phyloP scores from a whole-genome alignment of 2,329 filamentous ascomycete genomes.

The Pyricularia sp. region DNA sequence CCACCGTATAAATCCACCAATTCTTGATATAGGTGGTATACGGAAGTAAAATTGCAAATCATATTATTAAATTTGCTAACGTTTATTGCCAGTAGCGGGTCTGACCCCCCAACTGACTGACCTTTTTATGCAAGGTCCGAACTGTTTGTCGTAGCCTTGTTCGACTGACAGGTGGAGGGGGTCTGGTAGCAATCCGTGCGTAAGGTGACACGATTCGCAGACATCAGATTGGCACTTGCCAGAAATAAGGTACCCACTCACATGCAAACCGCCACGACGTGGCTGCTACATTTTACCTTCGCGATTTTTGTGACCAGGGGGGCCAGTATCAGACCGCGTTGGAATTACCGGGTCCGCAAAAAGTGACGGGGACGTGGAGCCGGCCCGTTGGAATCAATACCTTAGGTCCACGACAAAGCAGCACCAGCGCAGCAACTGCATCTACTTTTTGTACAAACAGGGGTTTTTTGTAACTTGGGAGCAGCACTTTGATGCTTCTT shows the following conservation, averaged over 20 bases:
- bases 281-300: background rate
- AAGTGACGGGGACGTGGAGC: background rate
- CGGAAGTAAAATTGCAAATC: background rate
- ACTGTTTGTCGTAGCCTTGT: background rate
- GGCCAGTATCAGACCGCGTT: background rate
- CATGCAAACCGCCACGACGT: background rate
- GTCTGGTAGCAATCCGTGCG: background rate
- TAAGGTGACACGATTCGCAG: background rate
- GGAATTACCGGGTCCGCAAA: background rate
- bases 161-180: background rate
- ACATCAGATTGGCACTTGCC: background rate
- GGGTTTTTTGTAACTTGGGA: background rate
- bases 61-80: background rate
- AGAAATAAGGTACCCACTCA: background rate
- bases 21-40: background rate
- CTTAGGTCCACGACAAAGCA: background rate
- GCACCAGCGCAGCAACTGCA: background rate
- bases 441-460: background rate
- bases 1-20: background rate
- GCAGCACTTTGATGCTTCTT: background rate
- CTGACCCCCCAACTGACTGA: background rate
- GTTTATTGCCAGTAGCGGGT: background rate
- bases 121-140: background rate
- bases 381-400: background rate
- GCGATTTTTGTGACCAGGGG: background rate